These are phyloP conservation scores for Gracilariopsis chorda DNA, from an alignment of 23 red algal genomes.

Conservation along the genomic window DNA sequence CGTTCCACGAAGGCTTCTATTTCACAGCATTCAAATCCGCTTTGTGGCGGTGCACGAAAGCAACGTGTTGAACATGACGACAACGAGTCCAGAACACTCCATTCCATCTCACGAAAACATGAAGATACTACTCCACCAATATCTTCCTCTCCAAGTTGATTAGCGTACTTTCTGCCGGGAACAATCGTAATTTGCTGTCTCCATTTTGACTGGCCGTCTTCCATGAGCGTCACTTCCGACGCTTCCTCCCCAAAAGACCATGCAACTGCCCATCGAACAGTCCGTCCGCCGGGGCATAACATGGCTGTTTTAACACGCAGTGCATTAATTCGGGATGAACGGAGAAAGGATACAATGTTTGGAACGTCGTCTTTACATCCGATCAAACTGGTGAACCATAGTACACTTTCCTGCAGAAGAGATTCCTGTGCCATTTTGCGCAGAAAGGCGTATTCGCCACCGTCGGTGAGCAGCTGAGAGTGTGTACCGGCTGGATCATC, in stretches of 20 bases:
- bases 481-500: conserved; percentile 1
- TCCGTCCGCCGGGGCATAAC: conserved; percentile 35
- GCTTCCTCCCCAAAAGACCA: conserved; percentile 44
- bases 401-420: background rate
- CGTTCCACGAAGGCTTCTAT: background rate
- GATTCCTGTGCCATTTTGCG: conserved; percentile 22
- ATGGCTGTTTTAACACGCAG: background rate
- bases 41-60: background rate
- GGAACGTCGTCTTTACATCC: conserved; percentile 39
- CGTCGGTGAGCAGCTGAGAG: conserved; percentile 23
- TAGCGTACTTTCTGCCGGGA: conserved; percentile 7
- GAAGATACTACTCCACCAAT: background rate
- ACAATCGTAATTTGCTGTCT: background rate
- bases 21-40: background rate
- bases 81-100: background rate
- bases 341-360: background rate
- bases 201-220: background rate
- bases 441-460: conserved; percentile 38
- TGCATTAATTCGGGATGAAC: conserved; percentile 4
- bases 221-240: background rate
- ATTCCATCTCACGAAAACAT: background rate
- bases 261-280: conserved; percentile 52
- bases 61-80: background rate
- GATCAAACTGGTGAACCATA: conserved; percentile 49
- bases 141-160: background rate